These are phyloP conservation scores for Fusarium sambucinum DNA, from an alignment of 2,329 filamentous ascomycete species.

Conservation along the genomic window DNA sequence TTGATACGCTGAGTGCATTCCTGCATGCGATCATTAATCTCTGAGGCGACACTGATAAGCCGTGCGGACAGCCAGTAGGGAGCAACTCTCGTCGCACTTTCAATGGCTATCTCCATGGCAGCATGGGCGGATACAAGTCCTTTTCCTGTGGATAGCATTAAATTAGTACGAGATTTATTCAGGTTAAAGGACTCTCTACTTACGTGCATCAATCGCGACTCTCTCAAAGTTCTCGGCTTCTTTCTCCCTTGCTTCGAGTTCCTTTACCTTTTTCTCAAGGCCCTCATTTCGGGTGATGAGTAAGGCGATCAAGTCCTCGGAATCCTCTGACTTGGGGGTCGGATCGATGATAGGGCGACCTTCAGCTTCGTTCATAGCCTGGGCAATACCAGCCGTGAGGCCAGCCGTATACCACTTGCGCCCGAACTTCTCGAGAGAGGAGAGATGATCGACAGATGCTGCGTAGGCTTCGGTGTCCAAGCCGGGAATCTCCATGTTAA, in stretches of 20 bases:
- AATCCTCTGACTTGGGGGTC: accelerated
- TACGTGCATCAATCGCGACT: not conserved
- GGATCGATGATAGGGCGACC: accelerated
- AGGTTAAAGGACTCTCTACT: not conserved
- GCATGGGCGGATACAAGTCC: not conserved
- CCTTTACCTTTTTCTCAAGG: not conserved
- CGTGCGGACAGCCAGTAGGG: not conserved
- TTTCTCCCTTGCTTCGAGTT: not conserved
- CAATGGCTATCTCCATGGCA: not conserved
- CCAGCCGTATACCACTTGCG: not conserved
- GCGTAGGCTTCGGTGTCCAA: not conserved
- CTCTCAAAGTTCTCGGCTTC: accelerated
- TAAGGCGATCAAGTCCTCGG: not conserved
- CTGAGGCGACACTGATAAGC: not conserved
- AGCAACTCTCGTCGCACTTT: too few relatives aligned
- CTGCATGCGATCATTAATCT: not conserved
- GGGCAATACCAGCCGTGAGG: not conserved
- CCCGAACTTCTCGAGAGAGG: not conserved
- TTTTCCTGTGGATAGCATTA: not conserved
- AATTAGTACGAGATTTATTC: not conserved
- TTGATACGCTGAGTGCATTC: accelerated
- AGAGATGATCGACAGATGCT: not conserved
- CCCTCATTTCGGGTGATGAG: not conserved
- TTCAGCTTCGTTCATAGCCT: not conserved
- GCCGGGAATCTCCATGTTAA: not conserved